Evolutionary conservation across 148 eudicot genomes (phyloP), one percentile per base, ranked within the genome.

Genomic region (Rheum nobile): DNA sequence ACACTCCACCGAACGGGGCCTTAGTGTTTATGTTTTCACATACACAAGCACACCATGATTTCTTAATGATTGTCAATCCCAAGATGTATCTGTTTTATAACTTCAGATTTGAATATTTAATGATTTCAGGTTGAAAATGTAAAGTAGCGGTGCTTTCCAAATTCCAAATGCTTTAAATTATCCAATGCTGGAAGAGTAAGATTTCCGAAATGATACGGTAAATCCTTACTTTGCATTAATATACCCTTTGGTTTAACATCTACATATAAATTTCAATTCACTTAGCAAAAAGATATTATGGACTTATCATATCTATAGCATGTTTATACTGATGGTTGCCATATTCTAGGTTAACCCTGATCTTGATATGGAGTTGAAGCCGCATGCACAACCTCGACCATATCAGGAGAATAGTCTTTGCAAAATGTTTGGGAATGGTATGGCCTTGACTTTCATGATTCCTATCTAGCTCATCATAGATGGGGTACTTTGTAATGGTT

Each of bases 351-450:
- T 90, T 80, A 95, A 95, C 79, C 98, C 98, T 78, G 96, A 95
- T 79, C 96, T 95, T 75, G 98, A 95, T 71, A 88, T 95, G 91
- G 98, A 95, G 75, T 75, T 95, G 84, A 95, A 95, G 84, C 98
- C 98, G 74, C 97, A 88, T 75, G 98, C 98, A 77, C 97, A 90
- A 73, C 96, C 98, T 41, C 97, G 97, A 1, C 97, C 98, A 3
- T 95, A 95, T 77, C 97, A 91, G 80, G 98, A 95, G 76, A 95
- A 95, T 82, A 95, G 98, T 78, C 97, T 95, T 37, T 90, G 97
- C 78, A 95, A 95, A 86, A 95, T 95, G 98, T 95, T 91, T 84
- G 98, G 98, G 79, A 95, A 91, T 81, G 98, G 98, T 91, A 82
- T 69, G 29, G 29, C 5, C 42, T 6, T 69, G 22, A 37, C 13